These are phyloP conservation scores for Citrus reticulata DNA, from an alignment of 345 rosid species.

Conservation along the genomic window DNA sequence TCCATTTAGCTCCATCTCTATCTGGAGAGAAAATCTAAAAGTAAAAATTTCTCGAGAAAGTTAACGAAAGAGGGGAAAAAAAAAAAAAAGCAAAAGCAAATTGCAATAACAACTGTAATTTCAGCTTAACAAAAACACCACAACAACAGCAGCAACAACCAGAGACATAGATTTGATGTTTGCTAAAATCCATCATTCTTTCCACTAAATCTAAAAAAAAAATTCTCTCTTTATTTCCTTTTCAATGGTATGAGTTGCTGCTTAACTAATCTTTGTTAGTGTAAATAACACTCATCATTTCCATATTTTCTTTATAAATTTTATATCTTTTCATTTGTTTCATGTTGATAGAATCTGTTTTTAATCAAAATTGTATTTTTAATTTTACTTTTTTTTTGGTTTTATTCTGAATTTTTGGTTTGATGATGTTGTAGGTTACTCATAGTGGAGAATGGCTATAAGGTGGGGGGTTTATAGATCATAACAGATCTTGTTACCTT, in stretches of 20 bases:
- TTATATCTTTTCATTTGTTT: not conserved
- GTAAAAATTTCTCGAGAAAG: constrained; percentile 17
- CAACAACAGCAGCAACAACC: constrained; percentile 6
- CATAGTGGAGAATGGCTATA: constrained; percentile 17
- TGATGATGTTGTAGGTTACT: constrained; percentile 18
- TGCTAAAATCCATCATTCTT: constrained; percentile 2
- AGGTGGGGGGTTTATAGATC: constrained; percentile 25
- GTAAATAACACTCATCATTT: constrained; percentile 4
- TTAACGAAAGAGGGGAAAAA: not conserved
- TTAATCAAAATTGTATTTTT: not conserved
- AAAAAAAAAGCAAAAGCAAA: not conserved
- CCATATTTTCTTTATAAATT: not conserved
- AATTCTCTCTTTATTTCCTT: not conserved
- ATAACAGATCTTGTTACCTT: constrained; percentile 35
- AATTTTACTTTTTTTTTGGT: not conserved
- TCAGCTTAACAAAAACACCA: constrained; percentile 7
- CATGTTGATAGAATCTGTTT: not conserved
- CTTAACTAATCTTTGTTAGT: constrained; percentile 22
- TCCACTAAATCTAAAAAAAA: constrained; percentile 2
- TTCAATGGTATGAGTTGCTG: constrained; percentile 19
- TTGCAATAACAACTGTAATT: constrained; percentile 6
- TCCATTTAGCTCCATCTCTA: constrained; percentile 3
- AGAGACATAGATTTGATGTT: constrained; percentile 8
- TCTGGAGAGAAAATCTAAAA: constrained; percentile 15
- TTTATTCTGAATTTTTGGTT: constrained; percentile 4